A percentile compares a stretch with the other conserved stretches of the same genome.
phyloP scores from a whole-genome alignment of 1,284 basidiomycete species.

The Ustilago vetiveriae region DNA sequence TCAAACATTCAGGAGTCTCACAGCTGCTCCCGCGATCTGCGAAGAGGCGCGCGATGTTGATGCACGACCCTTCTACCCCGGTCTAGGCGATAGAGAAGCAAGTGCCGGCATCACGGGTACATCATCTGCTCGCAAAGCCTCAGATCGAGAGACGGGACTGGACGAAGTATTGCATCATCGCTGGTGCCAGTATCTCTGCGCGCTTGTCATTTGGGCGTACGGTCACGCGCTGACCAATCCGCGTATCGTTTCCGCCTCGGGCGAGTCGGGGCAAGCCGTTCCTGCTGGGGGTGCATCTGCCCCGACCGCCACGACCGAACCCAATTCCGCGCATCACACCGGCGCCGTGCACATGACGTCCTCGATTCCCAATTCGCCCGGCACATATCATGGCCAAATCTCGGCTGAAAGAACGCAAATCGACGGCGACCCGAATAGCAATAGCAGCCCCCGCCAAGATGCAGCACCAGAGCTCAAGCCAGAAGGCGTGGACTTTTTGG shows the following conservation, averaged over 20 bases:
- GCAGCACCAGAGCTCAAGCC: conserved; percentile 19
- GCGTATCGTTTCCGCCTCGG: conserved; percentile 7
- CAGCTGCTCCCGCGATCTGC: not conserved
- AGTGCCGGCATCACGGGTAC: conserved; percentile 1
- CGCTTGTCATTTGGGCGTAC: conserved; percentile 54
- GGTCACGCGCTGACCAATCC: conserved; percentile 48
- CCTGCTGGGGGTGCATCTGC: not conserved
- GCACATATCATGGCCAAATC: conserved; percentile 22
- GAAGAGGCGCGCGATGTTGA: conserved; percentile 17
- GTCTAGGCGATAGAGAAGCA: conserved; percentile 12
- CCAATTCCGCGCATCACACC: conserved; percentile 18
- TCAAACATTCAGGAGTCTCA: conserved; percentile 15
- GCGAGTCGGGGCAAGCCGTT: not conserved
- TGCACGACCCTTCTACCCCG: conserved; percentile 3
- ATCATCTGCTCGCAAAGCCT: conserved; percentile 11
- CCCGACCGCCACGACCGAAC: conserved; percentile 7
- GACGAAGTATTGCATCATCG: conserved; percentile 54
- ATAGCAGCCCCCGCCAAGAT: not conserved
- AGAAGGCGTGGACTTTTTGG: conserved; percentile 40
- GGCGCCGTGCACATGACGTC: conserved; percentile 1
- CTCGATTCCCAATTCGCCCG: conserved; percentile 18
- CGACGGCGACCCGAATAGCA: conserved; percentile 2
- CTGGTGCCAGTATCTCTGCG: conserved; percentile 53
- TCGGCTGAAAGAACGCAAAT: conserved; percentile 31
- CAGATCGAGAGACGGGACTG: conserved; percentile 33